Conservation (phyloP, 169 alveolate species). For the Plasmodium vivax region DNA sequence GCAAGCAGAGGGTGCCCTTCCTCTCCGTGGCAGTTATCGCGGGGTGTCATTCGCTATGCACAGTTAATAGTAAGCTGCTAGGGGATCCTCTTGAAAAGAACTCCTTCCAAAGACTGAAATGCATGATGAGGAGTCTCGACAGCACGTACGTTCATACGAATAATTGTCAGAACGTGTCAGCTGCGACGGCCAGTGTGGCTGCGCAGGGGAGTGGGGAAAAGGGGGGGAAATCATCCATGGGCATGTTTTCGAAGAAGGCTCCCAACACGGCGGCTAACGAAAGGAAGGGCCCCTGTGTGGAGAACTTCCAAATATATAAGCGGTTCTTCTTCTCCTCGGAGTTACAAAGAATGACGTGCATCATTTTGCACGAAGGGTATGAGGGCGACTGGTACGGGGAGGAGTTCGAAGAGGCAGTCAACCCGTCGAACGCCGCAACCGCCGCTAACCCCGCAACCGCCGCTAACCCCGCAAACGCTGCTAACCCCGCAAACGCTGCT, state of each 20-base stretch:
- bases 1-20: conserved; percentile 77
- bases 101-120: conserved; percentile 83
- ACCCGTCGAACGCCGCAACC: no score
- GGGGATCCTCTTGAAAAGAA: conserved; percentile 98
- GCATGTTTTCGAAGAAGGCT: not conserved
- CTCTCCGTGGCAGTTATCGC: conserved; percentile 91
- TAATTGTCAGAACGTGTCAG: not conserved
- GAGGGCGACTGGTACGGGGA: conserved; percentile 74
- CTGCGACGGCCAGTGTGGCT: not conserved
- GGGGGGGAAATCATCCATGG: not conserved
- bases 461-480: no score
- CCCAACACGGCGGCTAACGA: not conserved
- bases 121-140: conserved; percentile 70
- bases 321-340: conserved; percentile 91
- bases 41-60: conserved; percentile 95
- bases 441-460: no score
- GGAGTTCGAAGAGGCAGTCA: not conserved
- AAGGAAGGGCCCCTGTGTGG: conserved; percentile 72
- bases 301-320: conserved; percentile 77
- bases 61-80: conserved; percentile 87
- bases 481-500: no score
- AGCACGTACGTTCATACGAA: conserved; percentile 37
- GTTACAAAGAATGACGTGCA: conserved; percentile 89
- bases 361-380: conserved; percentile 72
- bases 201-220: not conserved